phyloP scores from a whole-genome alignment of 2,329 filamentous ascomycete genomes.

The Epichloe brachyelytri region DNA sequence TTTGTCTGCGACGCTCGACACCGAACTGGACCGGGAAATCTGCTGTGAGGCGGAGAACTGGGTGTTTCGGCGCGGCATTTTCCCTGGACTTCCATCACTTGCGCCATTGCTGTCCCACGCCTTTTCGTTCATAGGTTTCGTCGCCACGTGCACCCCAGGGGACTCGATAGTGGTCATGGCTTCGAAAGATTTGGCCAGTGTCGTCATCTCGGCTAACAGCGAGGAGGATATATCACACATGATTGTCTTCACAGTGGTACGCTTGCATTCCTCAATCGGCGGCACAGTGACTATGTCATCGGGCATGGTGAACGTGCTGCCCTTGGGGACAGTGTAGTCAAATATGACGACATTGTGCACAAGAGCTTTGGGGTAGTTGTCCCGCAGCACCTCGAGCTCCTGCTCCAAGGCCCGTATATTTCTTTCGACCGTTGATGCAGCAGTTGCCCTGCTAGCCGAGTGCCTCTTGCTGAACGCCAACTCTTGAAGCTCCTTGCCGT shows the following conservation, averaged over 20 bases:
- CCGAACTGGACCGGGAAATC: slow-evolving; percentile 39
- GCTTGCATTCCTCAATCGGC: slow-evolving; percentile 50
- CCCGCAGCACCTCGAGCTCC: slow-evolving; percentile 57
- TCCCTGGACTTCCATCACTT: slow-evolving; percentile 25
- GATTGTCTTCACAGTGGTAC: slow-evolving; percentile 69
- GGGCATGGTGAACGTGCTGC: slow-evolving; percentile 40
- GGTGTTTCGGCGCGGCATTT: slow-evolving; percentile 38
- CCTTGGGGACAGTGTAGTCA: slow-evolving; percentile 45
- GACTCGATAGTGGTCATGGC: slow-evolving; percentile 65
- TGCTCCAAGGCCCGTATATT: slow-evolving; percentile 48
- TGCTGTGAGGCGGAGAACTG: slow-evolving; percentile 32
- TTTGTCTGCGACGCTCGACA: slow-evolving; percentile 41
- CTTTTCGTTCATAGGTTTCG: slow-evolving; percentile 27
- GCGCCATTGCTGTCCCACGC: slow-evolving; percentile 22
- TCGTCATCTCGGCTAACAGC: slow-evolving; percentile 63
- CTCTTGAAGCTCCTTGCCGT: slow-evolving; percentile 56
- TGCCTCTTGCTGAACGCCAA: slow-evolving; percentile 40
- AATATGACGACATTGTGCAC: slow-evolving; percentile 72
- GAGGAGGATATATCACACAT: slow-evolving; percentile 69
- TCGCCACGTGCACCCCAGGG: slow-evolving; percentile 41
- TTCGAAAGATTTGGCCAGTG: slow-evolving; percentile 59
- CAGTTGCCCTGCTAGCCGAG: slow-evolving; percentile 34
- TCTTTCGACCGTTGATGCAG: slow-evolving; percentile 38
- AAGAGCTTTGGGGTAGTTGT: slow-evolving; percentile 62
- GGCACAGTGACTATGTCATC: slow-evolving; percentile 61